Base-by-base conservation (phyloP, 768 basidiomycete genomes). In the Piloderma croceum region DNA sequence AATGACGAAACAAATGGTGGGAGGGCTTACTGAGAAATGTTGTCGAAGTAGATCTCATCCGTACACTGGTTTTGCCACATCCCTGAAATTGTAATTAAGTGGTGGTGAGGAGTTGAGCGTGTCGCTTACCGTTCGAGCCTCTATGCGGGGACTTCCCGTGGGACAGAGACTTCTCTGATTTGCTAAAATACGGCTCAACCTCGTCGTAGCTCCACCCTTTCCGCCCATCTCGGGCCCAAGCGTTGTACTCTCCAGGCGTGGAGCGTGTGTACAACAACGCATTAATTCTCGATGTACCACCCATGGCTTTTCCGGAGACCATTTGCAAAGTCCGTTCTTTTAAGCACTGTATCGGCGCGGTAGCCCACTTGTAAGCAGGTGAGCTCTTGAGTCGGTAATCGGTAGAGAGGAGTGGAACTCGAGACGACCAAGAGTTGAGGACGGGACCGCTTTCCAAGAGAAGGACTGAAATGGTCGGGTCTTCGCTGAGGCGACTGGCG, bases 401-500 rank as follows among this genome's bases (percentile, higher is more conserved):
- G n/a, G 45, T 45, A 1, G 62, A 65, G n/a, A 60, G 46, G 24
- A 65, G 42, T 10, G 63, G 63, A 12, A 56, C 51, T 20, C 54
- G 51, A 24, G 59, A 49, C 4, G 46, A 42, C 55, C 54, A 64
- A 15, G 27, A 29, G 10, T 29, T 43, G 9, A 32, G 80, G 83
- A 82, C 85, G 41, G 61, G 61, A 2, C 80, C 80, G 18, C 78
- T 71, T 50, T 83, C 80, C 2, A 83, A 55, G 1, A 83, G 53
- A 13, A 81, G 62, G 15, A 83, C 76, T 4, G 68, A 65, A 12
- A 79, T 51, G 1, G 58, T 60, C 0, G 76, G 72, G 43, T 79
- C 66, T 56, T 83, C 80, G 5, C 68, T 71, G 7, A 83, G 56
- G 12, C 80, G 68, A 3, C 77, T 63, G 10, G 79, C 80, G 7